A percentile compares a stretch with the other conserved stretches of the same genome.
Evolutionary conservation across 140 eudicot genomes (phyloP).

Genomic region (Bidens hawaiensis): DNA sequence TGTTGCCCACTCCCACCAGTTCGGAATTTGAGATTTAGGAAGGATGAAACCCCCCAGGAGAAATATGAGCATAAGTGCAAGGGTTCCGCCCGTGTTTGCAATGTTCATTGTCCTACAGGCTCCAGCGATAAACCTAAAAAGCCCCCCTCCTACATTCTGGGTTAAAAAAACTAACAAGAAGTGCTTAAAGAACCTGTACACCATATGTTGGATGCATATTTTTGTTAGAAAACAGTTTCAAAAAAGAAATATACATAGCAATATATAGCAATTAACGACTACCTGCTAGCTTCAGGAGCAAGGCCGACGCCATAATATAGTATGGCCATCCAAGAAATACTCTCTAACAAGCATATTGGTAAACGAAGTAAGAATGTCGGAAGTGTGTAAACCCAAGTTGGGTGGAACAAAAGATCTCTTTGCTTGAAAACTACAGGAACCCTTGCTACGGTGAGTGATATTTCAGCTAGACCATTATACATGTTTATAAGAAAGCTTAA

Average conservation of each 20-base stretch:
- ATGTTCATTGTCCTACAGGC: constrained; percentile 67
- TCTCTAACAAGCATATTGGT: constrained; percentile 37
- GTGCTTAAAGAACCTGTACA: constrained; percentile 74
- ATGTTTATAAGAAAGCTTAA: constrained; percentile 27
- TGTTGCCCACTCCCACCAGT: constrained; percentile 76
- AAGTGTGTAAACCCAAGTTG: constrained; percentile 41
- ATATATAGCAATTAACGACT: not conserved
- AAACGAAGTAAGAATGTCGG: constrained; percentile 37
- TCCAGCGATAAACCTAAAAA: constrained; percentile 66
- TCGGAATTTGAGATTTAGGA: constrained; percentile 62
- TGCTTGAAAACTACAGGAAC: constrained; percentile 56
- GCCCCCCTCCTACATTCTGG: constrained; percentile 72
- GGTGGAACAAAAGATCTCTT: constrained; percentile 46
- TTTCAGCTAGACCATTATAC: constrained; percentile 47
- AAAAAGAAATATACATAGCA: not conserved
- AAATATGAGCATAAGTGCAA: constrained; percentile 52
- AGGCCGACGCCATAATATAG: constrained; percentile 34
- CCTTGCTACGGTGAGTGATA: constrained; percentile 30
- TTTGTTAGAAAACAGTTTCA: too few species aligned
- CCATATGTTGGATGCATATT: not conserved
- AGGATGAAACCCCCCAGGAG: constrained; percentile 71
- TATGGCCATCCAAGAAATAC: constrained; percentile 25
- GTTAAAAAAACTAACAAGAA: constrained; percentile 46
- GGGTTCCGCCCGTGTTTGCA: constrained; percentile 61
- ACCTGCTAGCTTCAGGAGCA: constrained; percentile 49